Conservation (phyloP, 495 filamentous ascomycete species). For the Neurospora pannonica region DNA sequence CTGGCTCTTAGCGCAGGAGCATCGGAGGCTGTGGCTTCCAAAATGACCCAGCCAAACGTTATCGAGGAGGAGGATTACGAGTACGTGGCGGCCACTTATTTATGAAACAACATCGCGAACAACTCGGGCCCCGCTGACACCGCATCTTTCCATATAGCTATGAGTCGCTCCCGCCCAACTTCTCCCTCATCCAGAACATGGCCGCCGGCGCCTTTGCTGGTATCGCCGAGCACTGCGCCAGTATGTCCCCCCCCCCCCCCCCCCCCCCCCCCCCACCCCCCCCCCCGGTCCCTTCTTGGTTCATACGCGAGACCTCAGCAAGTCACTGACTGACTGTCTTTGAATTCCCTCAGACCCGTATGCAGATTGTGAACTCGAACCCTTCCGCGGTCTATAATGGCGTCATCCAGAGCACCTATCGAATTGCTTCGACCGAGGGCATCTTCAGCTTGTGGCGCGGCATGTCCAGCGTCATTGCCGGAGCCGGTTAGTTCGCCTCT, state of each 20-base stretch:
- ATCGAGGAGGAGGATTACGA: constrained; percentile 49
- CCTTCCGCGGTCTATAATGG: constrained; percentile 82
- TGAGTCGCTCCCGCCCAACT: constrained; percentile 50
- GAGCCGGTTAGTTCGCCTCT: constrained; percentile 62
- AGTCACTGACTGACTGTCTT: constrained; percentile 15
- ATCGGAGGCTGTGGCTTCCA: constrained; percentile 44
- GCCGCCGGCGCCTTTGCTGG: constrained; percentile 92
- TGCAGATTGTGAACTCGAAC: constrained; percentile 89
- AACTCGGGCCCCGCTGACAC: constrained; percentile 2
- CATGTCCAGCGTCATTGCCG: constrained; percentile 90
- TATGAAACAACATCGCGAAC: not conserved
- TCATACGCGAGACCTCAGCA: not conserved
- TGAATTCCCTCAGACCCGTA: constrained; percentile 62
- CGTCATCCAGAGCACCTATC: constrained; percentile 82
- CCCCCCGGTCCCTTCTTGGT: not conserved
- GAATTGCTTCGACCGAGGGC: constrained; percentile 84
- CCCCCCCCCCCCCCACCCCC: not conserved
- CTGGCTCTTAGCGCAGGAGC: constrained; percentile 49
- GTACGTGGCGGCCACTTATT: constrained; percentile 26
- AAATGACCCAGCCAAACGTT: constrained; percentile 47
- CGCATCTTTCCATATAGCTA: constrained; percentile 29
- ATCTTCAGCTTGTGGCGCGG: constrained; percentile 90
- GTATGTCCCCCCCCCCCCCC: constrained; percentile 42
- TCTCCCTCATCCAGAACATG: constrained; percentile 66
- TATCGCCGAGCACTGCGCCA: constrained; percentile 51